A percentile compares a stretch with the other conserved stretches of the same genome.
Conservation (phyloP, 441 rosid species). For the Pelargonium fulgidum region DNA sequence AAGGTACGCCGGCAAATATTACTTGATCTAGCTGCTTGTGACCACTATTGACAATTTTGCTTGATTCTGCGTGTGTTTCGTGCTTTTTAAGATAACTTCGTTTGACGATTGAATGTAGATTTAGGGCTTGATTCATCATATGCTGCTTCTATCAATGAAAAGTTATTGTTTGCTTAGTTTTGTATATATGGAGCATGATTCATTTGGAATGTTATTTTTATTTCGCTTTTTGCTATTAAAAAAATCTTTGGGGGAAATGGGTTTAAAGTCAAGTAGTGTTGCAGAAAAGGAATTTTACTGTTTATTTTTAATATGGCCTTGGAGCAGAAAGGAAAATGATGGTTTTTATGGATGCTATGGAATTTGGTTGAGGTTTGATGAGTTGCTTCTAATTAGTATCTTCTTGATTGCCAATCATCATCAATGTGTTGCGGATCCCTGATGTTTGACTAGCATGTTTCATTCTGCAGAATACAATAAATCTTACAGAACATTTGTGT, state of each 20-base stretch:
- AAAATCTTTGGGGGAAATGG: neutral
- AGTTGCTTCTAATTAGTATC: neutral
- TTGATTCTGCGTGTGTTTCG: neutral
- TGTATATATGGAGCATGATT: neutral
- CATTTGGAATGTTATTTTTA: neutral
- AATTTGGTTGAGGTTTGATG: neutral
- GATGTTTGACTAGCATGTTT: neutral
- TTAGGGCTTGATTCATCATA: neutral
- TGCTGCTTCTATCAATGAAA: too few relatives aligned
- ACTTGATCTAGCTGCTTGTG: neutral
- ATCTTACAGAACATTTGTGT: neutral
- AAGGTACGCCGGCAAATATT: neutral
- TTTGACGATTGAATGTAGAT: neutral
- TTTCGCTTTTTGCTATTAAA: neutral
- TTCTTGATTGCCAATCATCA: neutral
- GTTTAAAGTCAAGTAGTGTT: neutral
- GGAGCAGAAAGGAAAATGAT: neutral
- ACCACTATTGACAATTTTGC: neutral
- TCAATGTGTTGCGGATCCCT: neutral
- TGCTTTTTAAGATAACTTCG: neutral
- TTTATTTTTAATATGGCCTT: neutral
- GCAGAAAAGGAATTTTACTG: neutral
- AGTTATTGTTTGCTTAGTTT: neutral
- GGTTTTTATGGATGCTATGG: neutral
- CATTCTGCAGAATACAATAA: neutral